Conservation (phyloP, 1,284 basidiomycete species). For the Fomitiporia mediterranea region DNA sequence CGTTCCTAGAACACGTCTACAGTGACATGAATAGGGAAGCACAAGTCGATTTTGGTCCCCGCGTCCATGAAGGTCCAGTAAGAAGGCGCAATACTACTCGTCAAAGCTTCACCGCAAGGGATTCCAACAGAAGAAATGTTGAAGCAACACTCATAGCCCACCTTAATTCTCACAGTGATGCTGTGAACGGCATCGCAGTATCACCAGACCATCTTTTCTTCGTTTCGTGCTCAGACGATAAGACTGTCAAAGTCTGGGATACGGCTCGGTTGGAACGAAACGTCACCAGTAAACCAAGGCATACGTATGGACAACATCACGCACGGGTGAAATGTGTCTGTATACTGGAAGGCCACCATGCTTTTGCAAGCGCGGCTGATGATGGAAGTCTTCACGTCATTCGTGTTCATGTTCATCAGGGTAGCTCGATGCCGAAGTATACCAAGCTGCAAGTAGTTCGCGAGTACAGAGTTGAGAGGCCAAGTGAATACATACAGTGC, state of each 20-base stretch:
- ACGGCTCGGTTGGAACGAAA: slow-evolving; percentile 75
- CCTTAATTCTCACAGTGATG: slow-evolving; percentile 78
- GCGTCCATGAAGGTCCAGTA: slow-evolving; percentile 72
- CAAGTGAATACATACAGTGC: slow-evolving; percentile 73
- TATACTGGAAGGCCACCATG: slow-evolving; percentile 79
- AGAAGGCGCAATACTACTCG: slow-evolving; percentile 68
- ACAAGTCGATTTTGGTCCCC: slow-evolving; percentile 85
- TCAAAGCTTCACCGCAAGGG: slow-evolving; percentile 57
- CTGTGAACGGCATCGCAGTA: slow-evolving; percentile 78
- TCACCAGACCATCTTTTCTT: slow-evolving; percentile 96
- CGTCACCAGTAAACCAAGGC: slow-evolving; percentile 71
- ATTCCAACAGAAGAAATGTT: slow-evolving; percentile 46
- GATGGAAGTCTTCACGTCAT: slow-evolving; percentile 85
- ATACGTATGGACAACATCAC: slow-evolving; percentile 76
- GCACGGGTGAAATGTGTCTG: slow-evolving; percentile 78
- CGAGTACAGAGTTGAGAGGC: slow-evolving; percentile 63
- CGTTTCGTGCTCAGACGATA: slow-evolving; percentile 83
- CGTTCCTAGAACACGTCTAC: slow-evolving; percentile 85
- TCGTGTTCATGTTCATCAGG: slow-evolving; percentile 67
- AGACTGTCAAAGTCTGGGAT: slow-evolving; percentile 83
- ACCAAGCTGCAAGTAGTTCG: slow-evolving; percentile 71
- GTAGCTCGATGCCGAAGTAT: slow-evolving; percentile 72
- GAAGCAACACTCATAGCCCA: slow-evolving; percentile 83
- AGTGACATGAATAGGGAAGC: slow-evolving; percentile 81
- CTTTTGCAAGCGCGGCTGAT: slow-evolving; percentile 83